phyloP scores from a whole-genome alignment of 345 rosid species.

The Psidium friedrichsthalianum region DNA sequence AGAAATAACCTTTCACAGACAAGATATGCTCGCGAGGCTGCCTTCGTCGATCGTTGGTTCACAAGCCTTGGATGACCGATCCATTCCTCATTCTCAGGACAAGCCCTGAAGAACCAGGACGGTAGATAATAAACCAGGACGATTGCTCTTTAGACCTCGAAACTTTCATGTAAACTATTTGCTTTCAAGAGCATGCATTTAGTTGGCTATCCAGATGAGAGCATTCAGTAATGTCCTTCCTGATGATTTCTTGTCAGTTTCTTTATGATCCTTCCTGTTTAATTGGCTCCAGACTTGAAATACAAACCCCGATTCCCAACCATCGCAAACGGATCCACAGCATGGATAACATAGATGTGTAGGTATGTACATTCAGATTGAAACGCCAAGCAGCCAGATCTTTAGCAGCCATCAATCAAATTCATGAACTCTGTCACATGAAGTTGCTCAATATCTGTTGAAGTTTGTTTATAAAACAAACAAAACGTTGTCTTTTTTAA shows the following conservation, averaged over 20 bases:
- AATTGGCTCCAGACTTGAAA: background rate
- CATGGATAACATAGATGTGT: background rate
- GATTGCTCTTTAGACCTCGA: background rate
- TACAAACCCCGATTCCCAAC: background rate
- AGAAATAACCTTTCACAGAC: background rate
- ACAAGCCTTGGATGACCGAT: background rate
- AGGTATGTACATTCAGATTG: background rate
- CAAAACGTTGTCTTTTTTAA: too few relatives aligned
- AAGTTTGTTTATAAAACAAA: too few relatives aligned
- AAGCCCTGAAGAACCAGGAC: background rate
- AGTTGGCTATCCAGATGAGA: background rate
- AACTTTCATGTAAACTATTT: background rate
- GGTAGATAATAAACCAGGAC: background rate
- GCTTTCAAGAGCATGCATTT: too few relatives aligned
- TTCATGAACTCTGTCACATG: too few relatives aligned
- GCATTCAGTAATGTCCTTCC: background rate
- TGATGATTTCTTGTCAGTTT: background rate
- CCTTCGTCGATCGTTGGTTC: background rate
- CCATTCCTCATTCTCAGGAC: background rate
- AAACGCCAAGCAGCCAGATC: background rate
- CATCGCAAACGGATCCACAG: background rate
- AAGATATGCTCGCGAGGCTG: background rate
- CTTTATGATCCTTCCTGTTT: background rate
- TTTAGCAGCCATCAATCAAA: background rate
- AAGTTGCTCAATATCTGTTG: too few relatives aligned